Evolutionary conservation across 2,329 filamentous ascomycete genomes (phyloP), one percentile per base, ranked within the genome.

Genomic region (Fusarium praegraminearum): DNA sequence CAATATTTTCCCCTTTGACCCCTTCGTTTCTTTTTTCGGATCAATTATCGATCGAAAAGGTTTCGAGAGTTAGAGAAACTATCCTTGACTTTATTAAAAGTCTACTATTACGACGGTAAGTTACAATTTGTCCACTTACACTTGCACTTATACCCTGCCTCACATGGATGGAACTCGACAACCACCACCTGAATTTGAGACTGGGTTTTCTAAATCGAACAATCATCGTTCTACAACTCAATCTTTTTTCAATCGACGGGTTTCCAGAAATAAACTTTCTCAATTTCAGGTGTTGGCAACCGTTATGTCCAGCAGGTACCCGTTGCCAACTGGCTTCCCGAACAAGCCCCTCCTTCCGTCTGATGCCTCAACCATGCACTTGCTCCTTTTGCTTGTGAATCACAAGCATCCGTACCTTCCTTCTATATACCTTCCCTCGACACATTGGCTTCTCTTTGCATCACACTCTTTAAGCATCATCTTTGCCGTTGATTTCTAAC

Each of bases 1-100:
- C 69, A 70, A 65, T 60, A 67, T 62, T 72, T 51, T 70, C 53
- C 59, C 35, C 49, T 58, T 58, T 60, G 62, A 63, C 57, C 56
- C 57, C 53, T 66, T 63, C 58, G 46, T 52, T 62, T 59, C 56
- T 57, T 36, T 24, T 54, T 65, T 62, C 22, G 62, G 57, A 44
- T 62, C 64, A 72, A 65, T 62, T 54, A 52, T 72, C 33, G 53
- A 54, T 69, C 65, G 32, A 57, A 59, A 55, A 57, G 55, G 28
- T 32, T 46, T 69, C n/a, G 24, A 62, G 30, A 16, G 22, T 57
- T 51, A 51, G 49, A 46, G 65, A 69, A 44, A 46, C 13, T 54
- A 35, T 57, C 38, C 53, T 41, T 44, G 33, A 43, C 38, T 63
- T 63, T 18, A 49, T 41, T 24, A 32, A 61, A 65, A 55, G 40